Evolutionary conservation across 331 rosid genomes (phyloP).

Genomic region (Pyracantha coccinea): DNA sequence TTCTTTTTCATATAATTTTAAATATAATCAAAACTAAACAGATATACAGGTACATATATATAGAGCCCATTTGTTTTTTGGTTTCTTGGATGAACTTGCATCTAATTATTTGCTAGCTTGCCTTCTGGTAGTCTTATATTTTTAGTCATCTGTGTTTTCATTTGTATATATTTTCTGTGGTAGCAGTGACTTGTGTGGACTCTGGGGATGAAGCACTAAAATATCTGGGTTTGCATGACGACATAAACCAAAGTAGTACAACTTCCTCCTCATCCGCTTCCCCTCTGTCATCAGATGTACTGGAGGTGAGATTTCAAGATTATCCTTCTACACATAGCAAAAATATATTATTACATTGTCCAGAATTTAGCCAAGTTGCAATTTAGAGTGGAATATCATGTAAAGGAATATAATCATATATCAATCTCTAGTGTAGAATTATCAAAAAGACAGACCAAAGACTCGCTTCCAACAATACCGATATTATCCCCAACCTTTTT

Average conservation of each 20-base stretch:
- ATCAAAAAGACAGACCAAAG: too few species aligned
- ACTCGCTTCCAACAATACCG: too few species aligned
- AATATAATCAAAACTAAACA: too few species aligned
- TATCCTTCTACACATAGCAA: not conserved
- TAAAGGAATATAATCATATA: not conserved
- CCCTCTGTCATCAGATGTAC: constrained; percentile 27
- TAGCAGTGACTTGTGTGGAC: constrained; percentile 79
- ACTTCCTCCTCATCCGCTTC: constrained; percentile 31
- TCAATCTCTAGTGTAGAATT: too few species aligned
- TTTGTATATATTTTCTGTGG: not conserved
- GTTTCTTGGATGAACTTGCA: not conserved
- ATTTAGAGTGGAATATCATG: not conserved
- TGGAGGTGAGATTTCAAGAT: constrained; percentile 38
- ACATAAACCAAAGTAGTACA: constrained; percentile 14
- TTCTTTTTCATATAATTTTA: too few species aligned
- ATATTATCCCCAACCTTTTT: too few species aligned
- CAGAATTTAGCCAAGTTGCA: not conserved
- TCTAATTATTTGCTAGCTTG: too few species aligned
- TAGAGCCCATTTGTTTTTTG: too few species aligned
- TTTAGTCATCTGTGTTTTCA: not conserved
- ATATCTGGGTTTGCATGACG: constrained; percentile 58
- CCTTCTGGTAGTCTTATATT: not conserved
- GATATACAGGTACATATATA: too few species aligned
- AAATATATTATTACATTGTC: not conserved
- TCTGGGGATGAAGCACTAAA: constrained; percentile 94